Base-by-base conservation (phyloP, 1,139 yeast genomes). In the Hyphopichia burtonii region DNA sequence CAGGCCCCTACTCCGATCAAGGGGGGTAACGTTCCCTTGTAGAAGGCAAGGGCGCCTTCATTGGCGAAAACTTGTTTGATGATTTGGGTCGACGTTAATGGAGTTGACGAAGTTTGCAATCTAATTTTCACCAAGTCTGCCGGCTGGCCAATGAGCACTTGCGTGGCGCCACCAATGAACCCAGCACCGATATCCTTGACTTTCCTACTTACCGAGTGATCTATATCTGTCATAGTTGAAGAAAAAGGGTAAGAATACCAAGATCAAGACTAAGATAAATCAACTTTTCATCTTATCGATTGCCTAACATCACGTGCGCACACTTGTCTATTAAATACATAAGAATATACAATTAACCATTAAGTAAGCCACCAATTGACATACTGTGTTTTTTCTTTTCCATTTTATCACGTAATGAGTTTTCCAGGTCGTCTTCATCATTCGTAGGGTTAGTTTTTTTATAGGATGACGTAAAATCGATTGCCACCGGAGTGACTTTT, bases 121-220 rank as follows among this genome's bases (percentile, higher is more conserved):
- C 87, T 62, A 27, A 83, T 80, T 54, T 83, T 83, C 48, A 83
- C 83, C 47, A 83, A 70, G 58, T 83, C 89, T 41, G 84, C 83
- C 9, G 89, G 89, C 57, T 83, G 90, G 9, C 90, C 90, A 22
- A 84, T 82, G 34, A 84, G 67, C 3, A 84, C 90, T 59, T 84
- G 91, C 0, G 85, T 83, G 16, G 86, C 78, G 44, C 78, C 78
- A 2, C 78, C 78, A 5, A 73, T 61, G 47, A 73, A 73, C 2
- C 78, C 79, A 2, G 78, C 78, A 4, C 72, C 59, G 56, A 81
- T 74, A 53, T 83, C 90, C 53, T 83, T 83, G 34, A 65, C 71
- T 54, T 83, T 83, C 41, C 90, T 65, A 4, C 72, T 48, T 37
- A 78, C 45, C 4, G 85, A 79, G 22, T 66, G 66, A 54, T 82